Conservation (phyloP, 306 rosid genomes). For the Abrus pulchellus region DNA sequence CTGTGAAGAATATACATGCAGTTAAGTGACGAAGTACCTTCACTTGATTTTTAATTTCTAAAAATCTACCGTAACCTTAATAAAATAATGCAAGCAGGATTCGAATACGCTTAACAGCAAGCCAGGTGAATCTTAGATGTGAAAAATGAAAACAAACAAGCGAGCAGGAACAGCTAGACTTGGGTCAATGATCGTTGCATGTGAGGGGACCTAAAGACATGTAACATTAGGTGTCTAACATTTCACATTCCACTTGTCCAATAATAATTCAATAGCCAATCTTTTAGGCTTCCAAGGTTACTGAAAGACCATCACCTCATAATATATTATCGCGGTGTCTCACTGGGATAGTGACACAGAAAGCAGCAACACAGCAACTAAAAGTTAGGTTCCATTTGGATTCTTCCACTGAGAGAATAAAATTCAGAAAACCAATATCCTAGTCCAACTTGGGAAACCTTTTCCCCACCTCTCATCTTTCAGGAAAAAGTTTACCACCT, state of each 20-base stretch:
- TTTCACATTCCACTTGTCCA: slow-evolving; percentile 47
- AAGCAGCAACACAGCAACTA: slow-evolving; percentile 46
- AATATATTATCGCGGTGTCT: slow-evolving; percentile 35
- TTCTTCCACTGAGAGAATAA: slow-evolving; percentile 36
- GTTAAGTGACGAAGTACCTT: background rate
- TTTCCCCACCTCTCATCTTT: slow-evolving; percentile 32
- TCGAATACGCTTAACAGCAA: slow-evolving; percentile 2
- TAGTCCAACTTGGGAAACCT: slow-evolving; percentile 7
- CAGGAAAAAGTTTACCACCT: slow-evolving; percentile 29
- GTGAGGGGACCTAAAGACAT: slow-evolving; percentile 50
- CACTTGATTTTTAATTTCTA: background rate
- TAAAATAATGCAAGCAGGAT: slow-evolving; percentile 34
- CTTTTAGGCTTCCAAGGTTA: slow-evolving; percentile 36
- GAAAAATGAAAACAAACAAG: background rate
- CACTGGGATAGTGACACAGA: slow-evolving; percentile 51
- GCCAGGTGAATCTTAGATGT: slow-evolving; percentile 8
- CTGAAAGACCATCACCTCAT: slow-evolving; percentile 40
- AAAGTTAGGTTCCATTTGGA: slow-evolving; percentile 51
- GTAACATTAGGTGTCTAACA: slow-evolving; percentile 37
- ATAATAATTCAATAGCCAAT: background rate
- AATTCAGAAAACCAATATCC: slow-evolving; percentile 12
- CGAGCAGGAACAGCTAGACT: background rate
- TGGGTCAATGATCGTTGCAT: slow-evolving; percentile 35
- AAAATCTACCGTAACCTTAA: background rate
- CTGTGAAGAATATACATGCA: slow-evolving; percentile 22